Evolutionary conservation across 1,139 yeast species (phyloP).

Genomic region (Meyerozyma elateridarum): DNA sequence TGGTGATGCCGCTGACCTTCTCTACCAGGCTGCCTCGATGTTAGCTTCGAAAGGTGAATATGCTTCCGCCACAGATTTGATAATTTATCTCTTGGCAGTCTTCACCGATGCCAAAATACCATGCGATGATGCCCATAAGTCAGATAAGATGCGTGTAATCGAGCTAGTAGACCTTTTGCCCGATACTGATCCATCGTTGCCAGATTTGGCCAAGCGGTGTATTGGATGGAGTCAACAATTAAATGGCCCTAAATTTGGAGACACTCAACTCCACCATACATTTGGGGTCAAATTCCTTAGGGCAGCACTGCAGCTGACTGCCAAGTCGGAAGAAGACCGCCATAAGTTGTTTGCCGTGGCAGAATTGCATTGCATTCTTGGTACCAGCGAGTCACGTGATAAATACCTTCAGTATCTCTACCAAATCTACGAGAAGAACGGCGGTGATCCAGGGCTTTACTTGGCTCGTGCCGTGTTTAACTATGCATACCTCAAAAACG

Average conservation of each 20-base stretch:
- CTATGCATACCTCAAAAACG: constrained; percentile 60
- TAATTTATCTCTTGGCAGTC: constrained; percentile 67
- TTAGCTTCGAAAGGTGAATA: constrained; percentile 66
- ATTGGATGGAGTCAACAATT: constrained; percentile 59
- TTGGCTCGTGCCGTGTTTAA: constrained; percentile 64
- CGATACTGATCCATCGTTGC: constrained; percentile 61
- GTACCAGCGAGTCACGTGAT: constrained; percentile 56
- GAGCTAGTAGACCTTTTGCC: constrained; percentile 48
- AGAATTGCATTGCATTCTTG: constrained; percentile 61
- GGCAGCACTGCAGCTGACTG: constrained; percentile 19
- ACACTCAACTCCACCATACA: constrained; percentile 66
- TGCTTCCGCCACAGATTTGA: constrained; percentile 78
- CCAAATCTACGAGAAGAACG: constrained; percentile 47
- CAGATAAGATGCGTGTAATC: constrained; percentile 33
- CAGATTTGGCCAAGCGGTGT: constrained; percentile 60
- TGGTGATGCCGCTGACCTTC: constrained; percentile 65
- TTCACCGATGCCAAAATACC: constrained; percentile 47
- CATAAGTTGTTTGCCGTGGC: constrained; percentile 36
- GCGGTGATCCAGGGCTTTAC: constrained; percentile 45
- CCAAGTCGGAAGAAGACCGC: constrained; percentile 24
- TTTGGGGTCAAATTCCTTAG: constrained; percentile 62
- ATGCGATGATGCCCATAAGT: constrained; percentile 27
- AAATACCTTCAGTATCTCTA: constrained; percentile 51
- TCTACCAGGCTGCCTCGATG: constrained; percentile 65
- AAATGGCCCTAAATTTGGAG: constrained; percentile 58